A percentile compares a stretch with the other conserved stretches of the same genome.
Evolutionary conservation across 148 eudicot genomes (phyloP).

Genomic region (Pouteria glomerata): DNA sequence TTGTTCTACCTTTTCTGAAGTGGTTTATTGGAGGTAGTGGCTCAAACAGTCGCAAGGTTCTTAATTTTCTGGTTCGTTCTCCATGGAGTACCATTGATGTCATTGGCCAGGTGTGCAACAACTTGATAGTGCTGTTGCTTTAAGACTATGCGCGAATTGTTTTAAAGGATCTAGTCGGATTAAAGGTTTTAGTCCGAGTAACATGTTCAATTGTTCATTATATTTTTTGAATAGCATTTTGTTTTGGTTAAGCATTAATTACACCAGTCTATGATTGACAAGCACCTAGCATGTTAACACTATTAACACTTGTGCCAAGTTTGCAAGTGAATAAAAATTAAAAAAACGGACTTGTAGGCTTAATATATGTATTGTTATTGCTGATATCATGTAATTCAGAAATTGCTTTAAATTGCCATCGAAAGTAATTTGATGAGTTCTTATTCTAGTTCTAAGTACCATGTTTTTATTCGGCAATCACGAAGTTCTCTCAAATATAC

Average conservation of each 20-base stretch:
- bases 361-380: too few species aligned
- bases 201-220: too few species aligned
- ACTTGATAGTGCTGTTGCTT: not conserved
- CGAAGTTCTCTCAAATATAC: too few species aligned
- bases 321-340: too few species aligned
- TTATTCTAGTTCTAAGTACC: not conserved
- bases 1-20: slow-evolving; percentile 79
- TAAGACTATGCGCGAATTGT: too few species aligned
- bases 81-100: slow-evolving; percentile 88
- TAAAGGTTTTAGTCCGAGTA: not conserved
- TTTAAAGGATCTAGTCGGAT: too few species aligned
- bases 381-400: not conserved
- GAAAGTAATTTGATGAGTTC: not conserved
- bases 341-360: too few species aligned
- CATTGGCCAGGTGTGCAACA: slow-evolving; percentile 68
- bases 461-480: not conserved
- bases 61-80: slow-evolving; percentile 75
- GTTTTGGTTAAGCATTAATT: too few species aligned
- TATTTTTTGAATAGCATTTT: too few species aligned
- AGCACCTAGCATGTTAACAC: too few species aligned
- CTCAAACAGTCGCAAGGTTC: slow-evolving; percentile 60
- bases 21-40: slow-evolving; percentile 82
- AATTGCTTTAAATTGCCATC: not conserved
- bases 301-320: too few species aligned
- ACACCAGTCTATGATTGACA: too few species aligned